Base-by-base conservation (phyloP, 768 basidiomycete genomes). In the Suillus sp. region DNA sequence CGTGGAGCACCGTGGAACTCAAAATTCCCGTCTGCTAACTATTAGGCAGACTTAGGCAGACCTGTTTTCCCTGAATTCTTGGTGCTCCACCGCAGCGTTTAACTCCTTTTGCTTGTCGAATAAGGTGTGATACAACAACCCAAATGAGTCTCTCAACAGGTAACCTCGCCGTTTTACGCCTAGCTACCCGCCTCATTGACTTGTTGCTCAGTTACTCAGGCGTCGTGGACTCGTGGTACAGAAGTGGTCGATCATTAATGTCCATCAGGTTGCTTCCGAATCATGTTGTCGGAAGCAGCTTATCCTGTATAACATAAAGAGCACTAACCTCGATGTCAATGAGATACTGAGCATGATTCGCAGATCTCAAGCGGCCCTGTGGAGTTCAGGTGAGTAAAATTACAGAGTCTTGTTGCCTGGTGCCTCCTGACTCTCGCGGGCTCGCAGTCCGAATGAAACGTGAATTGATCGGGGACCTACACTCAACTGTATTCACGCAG, bases 221-320 rank as follows among this genome's bases (percentile, higher is more conserved):
- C n/a, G n/a, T 45, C n/a, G 43, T 10, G 43, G 10, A 45, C n/a
- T 37, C 55, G 14, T 25, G 14, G 55, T 38, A 22, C 55, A 38
- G 55, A 38, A 56, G 37, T 27, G 56, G 38, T 14, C 38, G 56
- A 57, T 40, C 34, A 37, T 55, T 22, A 4, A 37, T 56, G 22
- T 37, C 35, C 54, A 2, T 35, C n/a, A 55, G 22, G 13, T 55
- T 8, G n/a, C 34, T 55, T 55, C 22, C 22, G 14, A 13, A 11
- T 47, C 13, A 13, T 38, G 35, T 13, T 22, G 1, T 8, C 34
- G 5, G 30, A 18, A 37, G 14, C n/a, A 55, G 14, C n/a, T n/a
- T 38, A 38, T 56, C 22, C 55, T 27, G 35, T 22, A 37, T 25
- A 45, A n/a, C 43, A 45, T 22, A 25, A 14, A 48, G 4, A 34